A percentile compares a stretch with the other conserved stretches of the same genome.
phyloP scores from a whole-genome alignment of 768 basidiomycete genomes.

The Leccinum aurantiacum region DNA sequence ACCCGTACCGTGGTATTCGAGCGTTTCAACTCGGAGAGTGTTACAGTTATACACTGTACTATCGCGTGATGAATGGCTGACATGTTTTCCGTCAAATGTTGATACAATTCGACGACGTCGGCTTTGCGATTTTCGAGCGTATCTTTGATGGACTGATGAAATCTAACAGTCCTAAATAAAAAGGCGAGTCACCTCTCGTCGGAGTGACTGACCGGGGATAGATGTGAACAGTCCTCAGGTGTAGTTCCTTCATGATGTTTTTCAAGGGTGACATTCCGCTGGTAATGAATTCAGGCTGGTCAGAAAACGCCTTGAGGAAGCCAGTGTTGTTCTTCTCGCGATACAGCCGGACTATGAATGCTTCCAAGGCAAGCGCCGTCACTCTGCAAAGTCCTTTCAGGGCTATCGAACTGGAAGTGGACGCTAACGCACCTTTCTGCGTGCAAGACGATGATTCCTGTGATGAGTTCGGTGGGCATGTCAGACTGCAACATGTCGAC shows the following conservation, averaged over 20 bases:
- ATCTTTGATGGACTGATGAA: conserved; percentile 84
- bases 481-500: conserved; percentile 91
- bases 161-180: conserved; percentile 47
- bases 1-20: conserved; percentile 67
- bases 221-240: conserved; percentile 81
- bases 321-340: conserved; percentile 87
- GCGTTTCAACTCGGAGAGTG: conserved; percentile 85
- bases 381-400: conserved; percentile 51
- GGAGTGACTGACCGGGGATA: conserved; percentile 71
- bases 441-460: conserved; percentile 87
- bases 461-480: conserved; percentile 81
- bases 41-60: conserved; percentile 90
- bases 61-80: conserved; percentile 87
- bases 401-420: background rate
- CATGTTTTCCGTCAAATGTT: conserved; percentile 84
- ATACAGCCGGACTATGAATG: conserved; percentile 90
- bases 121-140: conserved; percentile 81
- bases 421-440: conserved; percentile 70
- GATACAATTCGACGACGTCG: conserved; percentile 90
- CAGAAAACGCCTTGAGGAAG: conserved; percentile 96
- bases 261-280: conserved; percentile 89
- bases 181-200: background rate
- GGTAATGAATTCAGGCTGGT: conserved; percentile 94
- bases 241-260: conserved; percentile 91
- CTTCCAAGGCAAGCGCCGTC: conserved; percentile 79